Percentiles rank a stretch among this genome's conserved stretches.
phyloP scores from a whole-genome alignment of 2,329 filamentous ascomycete species.

The Xylariaceae sp. region DNA sequence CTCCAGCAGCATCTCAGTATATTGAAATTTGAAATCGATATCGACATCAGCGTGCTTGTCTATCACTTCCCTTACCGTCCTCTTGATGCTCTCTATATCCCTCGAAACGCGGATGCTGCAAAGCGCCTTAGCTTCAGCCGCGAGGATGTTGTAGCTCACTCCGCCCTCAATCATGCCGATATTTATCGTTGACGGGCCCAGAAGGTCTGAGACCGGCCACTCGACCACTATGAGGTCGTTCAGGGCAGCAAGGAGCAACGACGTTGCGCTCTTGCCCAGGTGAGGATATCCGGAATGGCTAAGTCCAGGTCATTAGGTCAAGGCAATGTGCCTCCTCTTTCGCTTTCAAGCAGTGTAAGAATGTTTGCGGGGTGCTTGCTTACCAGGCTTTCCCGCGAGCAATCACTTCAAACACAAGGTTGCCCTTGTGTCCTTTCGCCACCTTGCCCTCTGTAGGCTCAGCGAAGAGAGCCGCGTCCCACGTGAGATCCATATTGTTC shows the following conservation, averaged over 20 bases:
- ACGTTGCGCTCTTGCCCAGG: conserved; percentile 44
- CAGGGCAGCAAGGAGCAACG: conserved; percentile 42
- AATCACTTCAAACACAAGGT: conserved; percentile 43
- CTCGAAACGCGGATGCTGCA: conserved; percentile 49
- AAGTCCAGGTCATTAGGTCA: not conserved
- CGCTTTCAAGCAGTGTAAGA: not conserved
- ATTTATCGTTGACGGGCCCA: conserved; percentile 50
- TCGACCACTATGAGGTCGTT: conserved; percentile 41
- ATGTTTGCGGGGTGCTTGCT: not conserved
- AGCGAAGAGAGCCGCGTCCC: conserved; percentile 58
- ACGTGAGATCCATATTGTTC: conserved; percentile 49
- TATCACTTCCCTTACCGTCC: conserved; percentile 42
- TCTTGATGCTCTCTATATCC: conserved; percentile 45
- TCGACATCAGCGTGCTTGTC: conserved; percentile 43
- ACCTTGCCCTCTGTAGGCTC: conserved; percentile 63
- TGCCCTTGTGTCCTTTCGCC: conserved; percentile 60
- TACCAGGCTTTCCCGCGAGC: conserved; percentile 40
- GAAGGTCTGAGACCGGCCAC: conserved; percentile 46
- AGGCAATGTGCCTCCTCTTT: not conserved
- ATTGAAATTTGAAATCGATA: conserved; percentile 46
- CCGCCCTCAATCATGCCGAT: conserved; percentile 49
- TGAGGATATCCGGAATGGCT: conserved; percentile 48
- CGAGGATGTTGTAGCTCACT: conserved; percentile 49
- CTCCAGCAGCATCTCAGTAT: conserved; percentile 47
- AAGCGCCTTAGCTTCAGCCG: conserved; percentile 47